These are phyloP conservation scores for Ensete ventricosum DNA, from an alignment of 176 grass and related monocot genomes.

Conservation along the genomic window DNA sequence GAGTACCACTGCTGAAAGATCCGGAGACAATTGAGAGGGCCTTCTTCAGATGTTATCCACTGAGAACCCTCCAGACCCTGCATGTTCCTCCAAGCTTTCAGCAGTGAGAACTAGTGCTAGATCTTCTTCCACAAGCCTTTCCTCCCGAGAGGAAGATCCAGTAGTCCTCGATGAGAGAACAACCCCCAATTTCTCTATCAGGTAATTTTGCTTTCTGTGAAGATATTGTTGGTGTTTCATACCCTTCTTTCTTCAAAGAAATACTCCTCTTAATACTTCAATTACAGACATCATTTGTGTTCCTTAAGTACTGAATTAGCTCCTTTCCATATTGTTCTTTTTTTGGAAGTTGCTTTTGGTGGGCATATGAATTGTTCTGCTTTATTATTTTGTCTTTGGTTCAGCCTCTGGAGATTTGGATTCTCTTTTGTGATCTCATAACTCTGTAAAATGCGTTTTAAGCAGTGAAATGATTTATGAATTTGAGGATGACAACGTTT, in stretches of 20 bases:
- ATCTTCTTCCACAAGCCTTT: conserved; percentile 21
- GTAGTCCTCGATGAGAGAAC: conserved; percentile 23
- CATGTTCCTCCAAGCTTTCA: conserved; percentile 45
- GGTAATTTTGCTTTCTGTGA: conserved; percentile 41
- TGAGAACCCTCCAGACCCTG: conserved; percentile 52
- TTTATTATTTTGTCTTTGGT: not conserved
- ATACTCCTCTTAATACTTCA: not conserved
- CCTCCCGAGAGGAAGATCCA: conserved; percentile 36
- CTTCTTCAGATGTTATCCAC: conserved; percentile 90
- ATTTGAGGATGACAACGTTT: not conserved
- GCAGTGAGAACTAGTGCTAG: conserved; percentile 26
- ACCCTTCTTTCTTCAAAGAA: not conserved
- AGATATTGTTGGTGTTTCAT: not conserved
- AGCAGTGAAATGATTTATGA: not conserved
- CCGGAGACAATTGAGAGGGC: conserved; percentile 39
- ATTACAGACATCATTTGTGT: not conserved
- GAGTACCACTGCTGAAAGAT: conserved; percentile 29
- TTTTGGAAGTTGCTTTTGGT: too few species aligned
- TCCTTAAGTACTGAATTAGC: not conserved
- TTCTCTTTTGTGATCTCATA: not conserved
- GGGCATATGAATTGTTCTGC: not conserved
- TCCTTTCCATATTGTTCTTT: not conserved
- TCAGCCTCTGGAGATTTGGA: not conserved
- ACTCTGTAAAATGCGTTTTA: too few species aligned
- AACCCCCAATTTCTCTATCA: conserved; percentile 79